These are phyloP conservation scores for Pleurotus citrinopileatus DNA, from an alignment of 768 basidiomycete genomes.

Conservation along the genomic window DNA sequence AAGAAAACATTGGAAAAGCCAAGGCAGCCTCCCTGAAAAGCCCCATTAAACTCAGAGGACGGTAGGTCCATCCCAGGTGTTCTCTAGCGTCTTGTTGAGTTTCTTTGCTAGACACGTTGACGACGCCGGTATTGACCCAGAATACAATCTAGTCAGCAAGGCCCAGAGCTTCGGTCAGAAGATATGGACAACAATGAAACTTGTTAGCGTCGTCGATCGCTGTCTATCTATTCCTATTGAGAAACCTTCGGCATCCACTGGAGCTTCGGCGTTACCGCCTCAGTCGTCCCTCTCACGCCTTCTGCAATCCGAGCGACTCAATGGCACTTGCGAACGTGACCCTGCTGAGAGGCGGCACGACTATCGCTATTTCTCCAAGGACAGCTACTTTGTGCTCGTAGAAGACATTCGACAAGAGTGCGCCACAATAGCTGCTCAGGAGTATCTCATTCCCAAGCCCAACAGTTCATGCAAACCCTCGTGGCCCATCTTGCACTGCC, in stretches of 20 bases:
- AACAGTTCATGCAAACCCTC: slow-evolving; percentile 54
- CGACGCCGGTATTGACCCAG: slow-evolving; percentile 25
- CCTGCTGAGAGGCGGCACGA: slow-evolving; percentile 85
- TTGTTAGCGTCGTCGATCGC: slow-evolving; percentile 69
- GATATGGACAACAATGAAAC: slow-evolving; percentile 77
- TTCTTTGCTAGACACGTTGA: slow-evolving; percentile 11
- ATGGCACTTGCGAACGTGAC: slow-evolving; percentile 92
- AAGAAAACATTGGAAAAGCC: slow-evolving; percentile 58
- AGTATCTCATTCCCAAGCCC: slow-evolving; percentile 62
- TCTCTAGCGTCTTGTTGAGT: not conserved
- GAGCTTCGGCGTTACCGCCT: slow-evolving; percentile 20
- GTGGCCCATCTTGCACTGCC: slow-evolving; percentile 86
- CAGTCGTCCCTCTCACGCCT: slow-evolving; percentile 57
- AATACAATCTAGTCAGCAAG: slow-evolving; percentile 52
- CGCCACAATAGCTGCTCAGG: slow-evolving; percentile 80
- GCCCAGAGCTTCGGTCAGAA: slow-evolving; percentile 75
- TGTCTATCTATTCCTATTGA: slow-evolving; percentile 44
- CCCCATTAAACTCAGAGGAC: slow-evolving; percentile 58
- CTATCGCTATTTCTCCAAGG: slow-evolving; percentile 79
- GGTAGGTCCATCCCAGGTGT: slow-evolving; percentile 37
- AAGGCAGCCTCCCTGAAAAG: slow-evolving; percentile 45
- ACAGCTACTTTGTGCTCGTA: slow-evolving; percentile 80
- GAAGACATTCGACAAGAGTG: slow-evolving; percentile 85
- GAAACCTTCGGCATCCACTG: slow-evolving; percentile 15
- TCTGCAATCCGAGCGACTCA: slow-evolving; percentile 77